Percentiles rank a stretch among this genome's conserved stretches.
phyloP scores from a whole-genome alignment of 2,329 filamentous ascomycete genomes.

The Aureobasidium uvarum region DNA sequence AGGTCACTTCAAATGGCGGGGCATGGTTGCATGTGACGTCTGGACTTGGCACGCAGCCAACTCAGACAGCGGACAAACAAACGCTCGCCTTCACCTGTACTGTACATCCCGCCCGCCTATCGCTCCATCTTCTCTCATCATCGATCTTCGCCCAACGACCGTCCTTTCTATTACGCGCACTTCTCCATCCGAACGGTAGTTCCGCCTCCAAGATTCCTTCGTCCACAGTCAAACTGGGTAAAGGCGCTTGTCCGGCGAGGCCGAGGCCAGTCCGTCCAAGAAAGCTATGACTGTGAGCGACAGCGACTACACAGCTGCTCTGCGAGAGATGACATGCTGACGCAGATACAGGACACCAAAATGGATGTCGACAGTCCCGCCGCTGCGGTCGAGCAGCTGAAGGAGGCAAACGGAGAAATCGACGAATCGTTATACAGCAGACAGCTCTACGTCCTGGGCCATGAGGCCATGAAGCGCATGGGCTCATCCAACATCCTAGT shows the following conservation, averaged over 20 bases:
- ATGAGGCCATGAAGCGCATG: conserved; percentile 98
- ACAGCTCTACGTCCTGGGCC: conserved; percentile 69
- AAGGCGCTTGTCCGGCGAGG: conserved; percentile 52
- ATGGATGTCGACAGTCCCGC: conserved; percentile 63
- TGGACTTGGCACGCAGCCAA: conserved; percentile 11
- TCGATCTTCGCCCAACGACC: not conserved
- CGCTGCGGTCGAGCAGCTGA: conserved; percentile 59
- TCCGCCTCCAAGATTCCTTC: conserved; percentile 22
- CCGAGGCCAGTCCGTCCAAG: conserved; percentile 50
- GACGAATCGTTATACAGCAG: conserved; percentile 67
- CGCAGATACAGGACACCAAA: conserved; percentile 48
- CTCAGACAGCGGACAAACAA: not conserved
- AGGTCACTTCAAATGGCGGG: conserved; percentile 5
- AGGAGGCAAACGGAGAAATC: conserved; percentile 59
- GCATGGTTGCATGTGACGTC: conserved; percentile 18
- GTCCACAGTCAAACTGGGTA: conserved; percentile 47
- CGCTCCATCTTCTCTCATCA: not conserved
- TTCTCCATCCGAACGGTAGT: conserved; percentile 5
- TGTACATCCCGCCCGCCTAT: not conserved
- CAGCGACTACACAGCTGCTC: not conserved
- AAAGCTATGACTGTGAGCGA: conserved; percentile 53
- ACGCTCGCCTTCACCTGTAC: conserved; percentile 12
- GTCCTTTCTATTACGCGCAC: conserved; percentile 6
- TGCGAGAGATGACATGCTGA: not conserved
- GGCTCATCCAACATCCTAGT: conserved; percentile 91